Conservation (phyloP, 192 early-diverging fungal genomes). For the Paraglomus brasilianum region DNA sequence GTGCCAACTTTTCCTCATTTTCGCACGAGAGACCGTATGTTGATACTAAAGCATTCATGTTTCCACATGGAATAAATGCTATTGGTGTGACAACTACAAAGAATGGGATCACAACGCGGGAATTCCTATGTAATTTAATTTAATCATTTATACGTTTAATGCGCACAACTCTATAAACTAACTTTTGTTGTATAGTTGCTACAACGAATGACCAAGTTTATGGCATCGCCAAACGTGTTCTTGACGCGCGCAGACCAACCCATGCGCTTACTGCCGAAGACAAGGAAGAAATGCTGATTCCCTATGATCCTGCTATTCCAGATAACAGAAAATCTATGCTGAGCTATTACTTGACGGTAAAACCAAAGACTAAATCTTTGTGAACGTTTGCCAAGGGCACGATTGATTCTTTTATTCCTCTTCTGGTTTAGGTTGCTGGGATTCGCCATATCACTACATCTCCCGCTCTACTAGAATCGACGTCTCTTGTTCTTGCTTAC, state of each 20-base stretch:
- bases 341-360: slow-evolving; percentile 66
- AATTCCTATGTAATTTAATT: slow-evolving; percentile 65
- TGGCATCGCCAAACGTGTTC: slow-evolving; percentile 66
- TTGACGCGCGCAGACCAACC: slow-evolving; percentile 83
- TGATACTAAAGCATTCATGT: slow-evolving; percentile 69
- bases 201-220: slow-evolving; percentile 55
- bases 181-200: slow-evolving; percentile 48
- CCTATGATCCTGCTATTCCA: slow-evolving; percentile 69
- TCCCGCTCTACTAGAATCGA: slow-evolving; percentile 89
- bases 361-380: too few relatives aligned
- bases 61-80: slow-evolving; percentile 71
- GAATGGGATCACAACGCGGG: slow-evolving; percentile 82
- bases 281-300: slow-evolving; percentile 84
- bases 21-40: slow-evolving; percentile 67
- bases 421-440: slow-evolving; percentile 54
- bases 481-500: slow-evolving; percentile 82
- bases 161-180: slow-evolving; percentile 21
- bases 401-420: too few relatives aligned
- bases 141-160: not conserved
- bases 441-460: slow-evolving; percentile 67
- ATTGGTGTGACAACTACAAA: slow-evolving; percentile 84
- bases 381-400: not conserved
- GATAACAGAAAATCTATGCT: slow-evolving; percentile 77
- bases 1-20: slow-evolving; percentile 74
- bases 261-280: slow-evolving; percentile 69